Percentiles rank a stretch among this genome's conserved stretches.
phyloP scores from a whole-genome alignment of 225 moss, liverwort and hornwort species.

The Lunularia cruciata region DNA sequence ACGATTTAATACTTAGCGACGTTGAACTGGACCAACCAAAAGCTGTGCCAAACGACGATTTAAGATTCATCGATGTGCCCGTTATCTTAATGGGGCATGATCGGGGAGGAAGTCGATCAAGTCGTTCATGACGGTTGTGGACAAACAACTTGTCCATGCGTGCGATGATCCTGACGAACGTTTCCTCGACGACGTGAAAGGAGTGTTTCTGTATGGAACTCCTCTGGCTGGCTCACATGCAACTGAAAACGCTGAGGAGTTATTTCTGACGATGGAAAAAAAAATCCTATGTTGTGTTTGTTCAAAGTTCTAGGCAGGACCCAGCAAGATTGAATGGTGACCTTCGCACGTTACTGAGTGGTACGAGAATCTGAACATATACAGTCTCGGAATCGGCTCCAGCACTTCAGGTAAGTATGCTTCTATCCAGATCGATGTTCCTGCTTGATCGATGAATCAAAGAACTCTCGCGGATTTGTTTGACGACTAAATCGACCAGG shows the following conservation, averaged over 20 bases:
- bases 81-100: constrained; percentile 10
- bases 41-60: too few relatives aligned
- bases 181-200: not conserved
- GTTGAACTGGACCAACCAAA: too few relatives aligned
- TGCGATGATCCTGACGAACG: not conserved
- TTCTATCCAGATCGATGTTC: too few relatives aligned
- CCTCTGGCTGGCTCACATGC: not conserved
- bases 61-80: constrained; percentile 7
- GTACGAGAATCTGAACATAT: not conserved
- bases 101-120: constrained; percentile 10
- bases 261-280: not conserved
- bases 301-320: not conserved
- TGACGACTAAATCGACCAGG: too few relatives aligned
- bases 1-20: too few relatives aligned
- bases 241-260: not conserved
- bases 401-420: too few relatives aligned
- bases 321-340: not conserved
- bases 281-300: constrained; percentile 2
- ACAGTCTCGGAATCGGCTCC: too few relatives aligned
- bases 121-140: not conserved
- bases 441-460: too few relatives aligned
- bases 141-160: not conserved
- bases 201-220: constrained; percentile 1
- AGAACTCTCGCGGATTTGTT: too few relatives aligned
- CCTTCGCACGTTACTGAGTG: not conserved